These are phyloP conservation scores for Heritiera littoralis DNA, from an alignment of 345 rosid species.

Conservation along the genomic window DNA sequence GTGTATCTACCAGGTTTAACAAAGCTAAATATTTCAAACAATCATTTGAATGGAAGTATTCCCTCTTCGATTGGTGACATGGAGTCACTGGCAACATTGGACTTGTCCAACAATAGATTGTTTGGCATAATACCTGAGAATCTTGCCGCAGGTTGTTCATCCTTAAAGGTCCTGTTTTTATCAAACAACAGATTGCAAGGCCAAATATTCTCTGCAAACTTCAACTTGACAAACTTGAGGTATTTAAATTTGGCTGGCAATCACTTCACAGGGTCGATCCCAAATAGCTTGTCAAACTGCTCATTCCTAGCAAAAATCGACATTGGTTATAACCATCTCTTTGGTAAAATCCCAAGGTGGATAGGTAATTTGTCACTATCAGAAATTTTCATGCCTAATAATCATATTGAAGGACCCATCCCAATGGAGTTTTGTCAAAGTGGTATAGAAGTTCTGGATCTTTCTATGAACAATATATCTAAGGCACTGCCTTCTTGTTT, in stretches of 20 bases:
- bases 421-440: slow-evolving; percentile 15
- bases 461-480: slow-evolving; percentile 8
- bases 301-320: background rate
- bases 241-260: background rate
- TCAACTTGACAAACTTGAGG: background rate
- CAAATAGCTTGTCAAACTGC: background rate
- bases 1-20: no score
- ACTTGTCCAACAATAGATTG: background rate
- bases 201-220: background rate
- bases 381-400: no score
- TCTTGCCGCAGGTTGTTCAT: background rate
- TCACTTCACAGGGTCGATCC: background rate
- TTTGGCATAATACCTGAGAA: background rate
- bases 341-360: background rate
- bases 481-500: slow-evolving; percentile 9
- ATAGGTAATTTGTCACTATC: no score
- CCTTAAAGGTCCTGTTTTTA: background rate
- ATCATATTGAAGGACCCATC: slow-evolving; percentile 16
- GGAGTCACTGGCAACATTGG: background rate
- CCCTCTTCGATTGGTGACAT: no score
- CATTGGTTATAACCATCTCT: slow-evolving; percentile 2
- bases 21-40: no score
- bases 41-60: no score
- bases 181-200: slow-evolving; percentile 23
- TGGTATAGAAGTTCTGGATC: background rate